phyloP scores from a whole-genome alignment of 352 stramenopile species.

The Pythium folliculosum region DNA sequence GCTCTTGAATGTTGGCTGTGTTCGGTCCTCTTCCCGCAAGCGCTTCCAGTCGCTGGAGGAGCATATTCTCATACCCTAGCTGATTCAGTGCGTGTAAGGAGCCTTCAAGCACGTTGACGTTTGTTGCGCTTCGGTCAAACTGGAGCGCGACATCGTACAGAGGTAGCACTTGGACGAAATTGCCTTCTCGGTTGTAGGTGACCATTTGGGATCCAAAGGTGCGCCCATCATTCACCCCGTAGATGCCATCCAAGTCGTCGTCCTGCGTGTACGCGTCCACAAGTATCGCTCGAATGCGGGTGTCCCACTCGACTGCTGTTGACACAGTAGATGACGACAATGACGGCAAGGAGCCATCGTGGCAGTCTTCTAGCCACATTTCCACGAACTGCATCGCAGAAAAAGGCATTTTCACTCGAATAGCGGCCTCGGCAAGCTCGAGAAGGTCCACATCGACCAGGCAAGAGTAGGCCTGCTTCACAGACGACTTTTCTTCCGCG shows the following conservation, averaged over 20 bases:
- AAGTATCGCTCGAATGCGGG: slow-evolving; percentile 49
- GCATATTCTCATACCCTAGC: slow-evolving; percentile 75
- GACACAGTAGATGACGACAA: slow-evolving; percentile 25
- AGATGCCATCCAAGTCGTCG: slow-evolving; percentile 70
- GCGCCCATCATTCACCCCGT: slow-evolving; percentile 77
- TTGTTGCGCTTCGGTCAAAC: slow-evolving; percentile 25
- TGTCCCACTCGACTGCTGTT: slow-evolving; percentile 28
- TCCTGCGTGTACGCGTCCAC: slow-evolving; percentile 67
- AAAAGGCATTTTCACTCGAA: slow-evolving; percentile 84
- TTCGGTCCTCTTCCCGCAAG: slow-evolving; percentile 8
- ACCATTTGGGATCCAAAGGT: slow-evolving; percentile 70
- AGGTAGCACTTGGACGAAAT: slow-evolving; percentile 61
- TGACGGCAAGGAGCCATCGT: slow-evolving; percentile 50
- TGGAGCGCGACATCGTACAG: slow-evolving; percentile 77
- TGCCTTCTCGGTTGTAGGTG: slow-evolving; percentile 69
- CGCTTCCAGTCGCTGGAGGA: slow-evolving; percentile 57
- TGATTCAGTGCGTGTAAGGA: slow-evolving; percentile 61
- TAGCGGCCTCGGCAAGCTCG: slow-evolving; percentile 59
- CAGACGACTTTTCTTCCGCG: slow-evolving; percentile 11
- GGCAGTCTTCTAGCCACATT: slow-evolving; percentile 74
- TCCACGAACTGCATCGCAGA: slow-evolving; percentile 90
- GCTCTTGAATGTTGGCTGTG: slow-evolving; percentile 38
- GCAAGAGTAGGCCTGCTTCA: slow-evolving; percentile 55
- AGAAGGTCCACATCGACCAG: slow-evolving; percentile 66
- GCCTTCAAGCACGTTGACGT: slow-evolving; percentile 37